Evolutionary conservation across 306 rosid genomes (phyloP).

Genomic region (Hylodesmum podocarpum): DNA sequence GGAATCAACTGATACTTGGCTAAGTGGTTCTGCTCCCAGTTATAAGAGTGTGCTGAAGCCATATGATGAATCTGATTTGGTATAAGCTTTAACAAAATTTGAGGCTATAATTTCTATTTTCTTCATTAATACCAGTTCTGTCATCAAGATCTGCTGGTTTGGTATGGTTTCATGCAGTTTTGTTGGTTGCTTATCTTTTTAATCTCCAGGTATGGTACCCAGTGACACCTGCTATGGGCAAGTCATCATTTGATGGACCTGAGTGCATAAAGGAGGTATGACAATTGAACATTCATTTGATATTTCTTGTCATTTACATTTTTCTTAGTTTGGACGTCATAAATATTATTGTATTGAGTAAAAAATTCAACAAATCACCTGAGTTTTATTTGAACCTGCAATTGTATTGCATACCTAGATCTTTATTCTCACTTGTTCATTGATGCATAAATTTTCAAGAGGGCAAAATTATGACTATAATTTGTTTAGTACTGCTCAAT

Average conservation of each 20-base stretch:
- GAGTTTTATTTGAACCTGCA: constrained; percentile 3
- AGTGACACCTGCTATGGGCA: constrained; percentile 82
- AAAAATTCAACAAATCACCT: neutral
- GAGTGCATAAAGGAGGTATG: constrained; percentile 86
- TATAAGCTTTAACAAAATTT: constrained; percentile 37
- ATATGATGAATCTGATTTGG: constrained; percentile 76
- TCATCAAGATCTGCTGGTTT: neutral
- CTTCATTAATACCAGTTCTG: neutral
- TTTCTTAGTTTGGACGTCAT: neutral
- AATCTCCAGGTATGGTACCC: constrained; percentile 78
- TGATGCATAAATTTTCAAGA: neutral
- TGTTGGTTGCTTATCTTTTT: neutral
- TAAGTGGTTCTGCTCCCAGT: constrained; percentile 54
- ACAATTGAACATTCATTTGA: neutral
- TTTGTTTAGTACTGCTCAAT: neutral
- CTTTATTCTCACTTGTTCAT: constrained; percentile 6
- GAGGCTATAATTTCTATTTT: neutral
- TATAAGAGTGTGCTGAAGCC: constrained; percentile 64
- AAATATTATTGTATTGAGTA: neutral
- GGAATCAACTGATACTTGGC: constrained; percentile 72
- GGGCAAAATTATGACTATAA: neutral
- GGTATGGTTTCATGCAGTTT: neutral
- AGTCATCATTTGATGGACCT: constrained; percentile 79
- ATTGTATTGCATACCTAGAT: neutral
- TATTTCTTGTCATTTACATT: neutral